phyloP scores from a whole-genome alignment of 108 stramenopile genomes.

The Aurantiochytrium sp. region DNA sequence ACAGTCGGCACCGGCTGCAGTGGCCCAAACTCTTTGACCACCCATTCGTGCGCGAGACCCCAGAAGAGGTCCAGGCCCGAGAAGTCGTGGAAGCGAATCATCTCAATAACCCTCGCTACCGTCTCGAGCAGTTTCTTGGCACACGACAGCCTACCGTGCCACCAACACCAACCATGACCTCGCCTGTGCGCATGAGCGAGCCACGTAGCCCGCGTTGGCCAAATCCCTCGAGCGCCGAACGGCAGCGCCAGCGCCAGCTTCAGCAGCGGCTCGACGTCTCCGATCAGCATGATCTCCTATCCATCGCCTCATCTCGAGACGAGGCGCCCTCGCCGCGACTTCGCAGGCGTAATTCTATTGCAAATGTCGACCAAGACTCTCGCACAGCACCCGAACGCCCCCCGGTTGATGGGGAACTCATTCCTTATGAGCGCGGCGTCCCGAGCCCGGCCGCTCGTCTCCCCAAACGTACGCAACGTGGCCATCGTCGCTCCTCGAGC shows the following conservation, averaged over 20 bases:
- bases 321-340: background rate
- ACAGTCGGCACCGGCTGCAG: constrained; percentile 40
- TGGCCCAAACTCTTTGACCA: constrained; percentile 54
- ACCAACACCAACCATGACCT: background rate
- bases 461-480: too few relatives aligned
- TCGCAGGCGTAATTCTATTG: background rate
- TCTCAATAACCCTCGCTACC: constrained; percentile 5
- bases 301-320: background rate
- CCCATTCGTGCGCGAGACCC: constrained; percentile 47
- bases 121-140: background rate
- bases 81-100: background rate
- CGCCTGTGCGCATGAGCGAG: background rate
- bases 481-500: too few relatives aligned
- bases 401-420: background rate
- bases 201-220: background rate
- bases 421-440: background rate
- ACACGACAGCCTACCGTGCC: background rate
- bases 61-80: constrained; percentile 15
- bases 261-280: background rate
- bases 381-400: background rate
- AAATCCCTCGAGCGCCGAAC: too few relatives aligned
- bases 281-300: background rate
- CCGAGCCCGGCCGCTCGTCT: too few relatives aligned
- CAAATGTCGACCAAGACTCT: background rate
- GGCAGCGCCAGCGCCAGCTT: background rate